Evolutionary conservation across 2,329 filamentous ascomycete genomes (phyloP), one percentile per base, ranked within the genome.

Genomic region (Hypoxylon rubiginosum): DNA sequence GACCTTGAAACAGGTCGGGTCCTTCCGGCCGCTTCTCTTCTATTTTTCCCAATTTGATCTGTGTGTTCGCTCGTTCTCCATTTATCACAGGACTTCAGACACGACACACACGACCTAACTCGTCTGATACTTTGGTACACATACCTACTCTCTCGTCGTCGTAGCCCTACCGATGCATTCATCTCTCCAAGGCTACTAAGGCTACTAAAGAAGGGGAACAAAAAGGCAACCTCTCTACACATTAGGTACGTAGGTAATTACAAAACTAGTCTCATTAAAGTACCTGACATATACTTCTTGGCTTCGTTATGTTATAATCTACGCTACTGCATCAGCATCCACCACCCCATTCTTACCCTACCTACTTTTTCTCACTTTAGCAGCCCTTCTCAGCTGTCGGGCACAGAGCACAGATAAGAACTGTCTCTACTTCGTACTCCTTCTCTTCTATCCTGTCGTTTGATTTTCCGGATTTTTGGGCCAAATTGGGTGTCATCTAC

Each of bases 241-340:
- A 9, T 4, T 54, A 57, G n/a, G n/a, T 21, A 43, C 49, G 51
- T 58, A 64, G 58, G 58, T 67, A 62, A 67, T 65, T 59, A 51
- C 61, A 13, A 58, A 43, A 53, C 46, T 67, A 64, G 55, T 55
- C 41, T 43, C 50, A 45, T 10, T 41, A 32, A 26, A 2, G 19
- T 48, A 57, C 58, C 63, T 62, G 57, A n/a, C n/a, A n/a, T n/a
- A n/a, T n/a, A n/a, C 36, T 49, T 48, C 55, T 60, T 43, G 57
- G 54, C 52, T 43, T 11, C 60, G 28, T 11, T 58, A 46, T 56
- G 58, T 50, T 58, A 61, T 56, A 34, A 57, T 36, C 51, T 61
- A 53, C 62, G 46, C 58, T 68, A 63, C 58, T 63, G 52, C 66
- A 66, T 63, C 62, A 66, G 58, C 53, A 57, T 46, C 57, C 51